phyloP scores from a whole-genome alignment of 352 stramenopile genomes.

The Globisporangium barbulae region DNA sequence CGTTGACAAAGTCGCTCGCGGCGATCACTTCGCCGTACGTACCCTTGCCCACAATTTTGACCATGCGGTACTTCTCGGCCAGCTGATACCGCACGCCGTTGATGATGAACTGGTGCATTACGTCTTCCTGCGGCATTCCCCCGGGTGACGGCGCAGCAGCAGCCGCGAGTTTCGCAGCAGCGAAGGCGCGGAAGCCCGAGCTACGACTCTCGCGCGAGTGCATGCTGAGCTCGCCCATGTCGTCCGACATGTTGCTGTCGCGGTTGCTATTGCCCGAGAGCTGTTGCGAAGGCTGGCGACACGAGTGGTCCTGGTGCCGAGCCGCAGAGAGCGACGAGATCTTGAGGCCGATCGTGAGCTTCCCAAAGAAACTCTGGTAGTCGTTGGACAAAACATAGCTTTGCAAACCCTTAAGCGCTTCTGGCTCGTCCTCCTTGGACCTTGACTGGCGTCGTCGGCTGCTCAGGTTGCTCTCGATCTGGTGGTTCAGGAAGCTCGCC shows the following conservation, averaged over 20 bases:
- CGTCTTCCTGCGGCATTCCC: conserved; percentile 34
- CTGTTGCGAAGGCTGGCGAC: conserved; percentile 35
- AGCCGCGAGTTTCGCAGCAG: conserved; percentile 21
- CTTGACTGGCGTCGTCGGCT: conserved; percentile 13
- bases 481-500: conserved; percentile 69
- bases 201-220: conserved; percentile 10
- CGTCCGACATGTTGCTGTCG: conserved; percentile 27
- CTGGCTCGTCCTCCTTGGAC: conserved; percentile 19
- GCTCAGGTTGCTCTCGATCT: conserved; percentile 16
- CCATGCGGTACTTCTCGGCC: conserved; percentile 86
- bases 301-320: conserved; percentile 23
- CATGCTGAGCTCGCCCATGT: conserved; percentile 20
- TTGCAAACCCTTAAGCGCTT: conserved; percentile 29
- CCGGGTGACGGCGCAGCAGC: conserved; percentile 2
- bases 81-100: conserved; percentile 85
- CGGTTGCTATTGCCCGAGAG: conserved; percentile 27
- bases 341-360: conserved; percentile 57
- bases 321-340: conserved; percentile 64
- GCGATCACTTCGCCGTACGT: conserved; percentile 91
- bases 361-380: conserved; percentile 83
- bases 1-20: conserved; percentile 80
- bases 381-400: conserved; percentile 82
- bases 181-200: conserved; percentile 44
- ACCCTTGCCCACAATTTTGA: conserved; percentile 86
- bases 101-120: conserved; percentile 90